Conservation (phyloP, 148 eudicot genomes). For the Pouteria glomerata region DNA sequence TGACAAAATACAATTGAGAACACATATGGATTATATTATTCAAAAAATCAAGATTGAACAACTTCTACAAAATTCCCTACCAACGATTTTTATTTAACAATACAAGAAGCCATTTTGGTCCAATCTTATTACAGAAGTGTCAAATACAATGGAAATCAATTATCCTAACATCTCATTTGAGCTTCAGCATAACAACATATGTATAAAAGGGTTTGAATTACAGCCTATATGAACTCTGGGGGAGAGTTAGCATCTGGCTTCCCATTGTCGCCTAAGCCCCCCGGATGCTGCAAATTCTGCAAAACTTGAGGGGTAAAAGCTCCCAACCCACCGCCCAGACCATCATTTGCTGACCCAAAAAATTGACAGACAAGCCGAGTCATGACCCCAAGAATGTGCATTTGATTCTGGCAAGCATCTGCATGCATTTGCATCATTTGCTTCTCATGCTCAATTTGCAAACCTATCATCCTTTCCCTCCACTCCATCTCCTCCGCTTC, state of each 20-base stretch:
- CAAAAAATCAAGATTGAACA: neutral
- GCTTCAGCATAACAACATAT: constrained; percentile 11
- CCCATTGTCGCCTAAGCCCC: constrained; percentile 54
- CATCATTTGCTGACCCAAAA: constrained; percentile 61
- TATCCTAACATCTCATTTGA: constrained; percentile 3
- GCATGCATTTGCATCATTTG: constrained; percentile 87
- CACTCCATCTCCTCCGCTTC: constrained; percentile 82
- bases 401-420: constrained; percentile 80
- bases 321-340: constrained; percentile 60
- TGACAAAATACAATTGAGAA: neutral
- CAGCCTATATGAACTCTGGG: constrained; percentile 60
- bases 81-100: neutral
- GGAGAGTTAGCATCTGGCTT: constrained; percentile 65
- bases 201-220: constrained; percentile 12
- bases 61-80: neutral
- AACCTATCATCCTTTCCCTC: constrained; percentile 65
- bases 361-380: constrained; percentile 70
- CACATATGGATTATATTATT: neutral
- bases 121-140: neutral
- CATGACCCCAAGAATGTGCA: constrained; percentile 71
- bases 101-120: neutral
- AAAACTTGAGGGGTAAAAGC: constrained; percentile 57
- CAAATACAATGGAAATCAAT: constrained; percentile 8
- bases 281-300: constrained; percentile 71
- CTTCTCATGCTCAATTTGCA: constrained; percentile 90